Base-by-base conservation (phyloP, 306 rosid genomes). In the Sesbania bispinosa region DNA sequence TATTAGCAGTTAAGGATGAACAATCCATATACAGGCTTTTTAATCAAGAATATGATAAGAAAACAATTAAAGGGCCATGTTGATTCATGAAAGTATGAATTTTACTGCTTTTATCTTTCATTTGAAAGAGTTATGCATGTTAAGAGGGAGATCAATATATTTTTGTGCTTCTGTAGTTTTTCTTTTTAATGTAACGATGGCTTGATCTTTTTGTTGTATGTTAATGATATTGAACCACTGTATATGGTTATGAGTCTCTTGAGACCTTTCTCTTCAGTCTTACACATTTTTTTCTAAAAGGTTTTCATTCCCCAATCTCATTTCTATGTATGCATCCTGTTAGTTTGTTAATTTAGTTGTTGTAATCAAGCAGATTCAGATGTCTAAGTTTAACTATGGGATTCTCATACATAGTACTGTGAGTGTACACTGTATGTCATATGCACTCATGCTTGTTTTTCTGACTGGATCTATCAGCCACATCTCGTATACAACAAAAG, bases 91-190 rank as follows among this genome's bases (percentile, higher is more conserved):
- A 9, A 23, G 29, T 32, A 54, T 57, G 11, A 19, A 48, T 54
- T 20, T 33, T 21, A 30, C 35, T 54, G 13, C 23, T 18, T 42
- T 75, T 13, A 48, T 50, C 5, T 53, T 51, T 29, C 16, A 10
- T 30, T 47, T 71, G 50, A 39, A 39, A 63, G 67, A 26, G 13
- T 11, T 39, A 2, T 75, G 58, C 24, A 43, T 78, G 33, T 51
- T 11, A 50, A 10, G 9, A 18, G 70, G 39, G 27, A 19, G 48
- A 41, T 61, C 3, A 6, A 3, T 2, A 15, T 38, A 2, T 9
- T 11, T 26, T 61, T 36, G 8, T 48, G 57, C 46, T 18, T 45
- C 4, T 75, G 20, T 23, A 6, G 58, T 27, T 42, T 74, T 10
- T 48, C 4, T 21, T 23, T 67, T 46, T 10, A 5, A 68, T 41